Evolutionary conservation across 225 moss, liverwort and hornwort genomes (phyloP).

Genomic region (Pseudisothecium myosuroides): DNA sequence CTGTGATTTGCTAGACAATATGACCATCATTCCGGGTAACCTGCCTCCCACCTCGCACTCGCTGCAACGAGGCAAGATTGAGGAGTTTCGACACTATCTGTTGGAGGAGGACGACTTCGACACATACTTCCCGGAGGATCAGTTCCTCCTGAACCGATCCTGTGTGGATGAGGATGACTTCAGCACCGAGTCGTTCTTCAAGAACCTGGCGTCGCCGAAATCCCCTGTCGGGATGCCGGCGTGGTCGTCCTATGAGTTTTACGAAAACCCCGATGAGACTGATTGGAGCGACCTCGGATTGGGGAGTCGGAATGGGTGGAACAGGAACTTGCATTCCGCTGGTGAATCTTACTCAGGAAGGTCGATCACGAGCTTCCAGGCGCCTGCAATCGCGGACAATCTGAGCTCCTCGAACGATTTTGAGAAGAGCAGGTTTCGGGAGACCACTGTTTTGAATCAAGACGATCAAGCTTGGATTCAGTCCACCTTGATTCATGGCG

Average conservation of each 20-base stretch:
- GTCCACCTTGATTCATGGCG: background rate
- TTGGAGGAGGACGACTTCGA: constrained; percentile 16
- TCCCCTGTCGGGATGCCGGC: background rate
- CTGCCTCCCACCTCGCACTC: background rate
- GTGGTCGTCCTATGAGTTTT: background rate
- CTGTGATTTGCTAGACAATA: background rate
- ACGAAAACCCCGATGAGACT: background rate
- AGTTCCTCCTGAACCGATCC: background rate
- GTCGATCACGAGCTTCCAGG: background rate
- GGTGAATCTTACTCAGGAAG: background rate
- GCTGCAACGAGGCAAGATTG: constrained; percentile 10
- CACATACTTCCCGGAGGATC: background rate
- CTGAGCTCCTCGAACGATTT: background rate
- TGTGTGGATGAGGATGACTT: background rate
- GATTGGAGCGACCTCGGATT: background rate
- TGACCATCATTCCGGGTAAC: constrained; percentile 2
- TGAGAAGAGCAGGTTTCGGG: background rate
- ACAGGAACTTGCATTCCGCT: background rate
- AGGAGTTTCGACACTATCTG: constrained; percentile 32
- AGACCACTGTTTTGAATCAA: background rate
- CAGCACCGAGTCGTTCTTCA: constrained; percentile 5
- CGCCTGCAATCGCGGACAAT: background rate
- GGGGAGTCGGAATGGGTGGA: background rate
- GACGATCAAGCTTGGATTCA: constrained; percentile 2
- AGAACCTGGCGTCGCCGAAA: background rate